Percentiles rank a stretch among this genome's conserved stretches.
Evolutionary conservation across 1,284 basidiomycete species (phyloP).

Genomic region (Mycena sp.): DNA sequence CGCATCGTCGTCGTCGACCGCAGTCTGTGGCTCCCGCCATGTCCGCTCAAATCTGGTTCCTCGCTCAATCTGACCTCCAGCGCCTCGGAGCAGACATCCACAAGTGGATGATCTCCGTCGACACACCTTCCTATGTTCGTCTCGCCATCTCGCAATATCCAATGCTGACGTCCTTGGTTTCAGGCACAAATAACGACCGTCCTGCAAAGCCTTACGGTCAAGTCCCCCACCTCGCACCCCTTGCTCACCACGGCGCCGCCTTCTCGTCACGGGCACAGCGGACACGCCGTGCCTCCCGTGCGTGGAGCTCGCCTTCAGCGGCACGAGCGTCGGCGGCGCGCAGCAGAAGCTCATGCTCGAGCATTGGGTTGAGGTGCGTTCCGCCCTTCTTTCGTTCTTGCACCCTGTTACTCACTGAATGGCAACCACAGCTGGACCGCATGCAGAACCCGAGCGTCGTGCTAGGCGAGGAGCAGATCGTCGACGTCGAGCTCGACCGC

Average conservation of each 20-base stretch:
- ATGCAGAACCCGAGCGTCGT: constrained; percentile 56
- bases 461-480: constrained; percentile 73
- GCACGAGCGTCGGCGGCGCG: constrained; percentile 29
- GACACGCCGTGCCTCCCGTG: constrained; percentile 62
- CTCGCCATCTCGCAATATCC: neutral
- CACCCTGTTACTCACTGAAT: neutral
- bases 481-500: constrained; percentile 77
- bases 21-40: constrained; percentile 66
- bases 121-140: constrained; percentile 77
- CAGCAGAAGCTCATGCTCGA: constrained; percentile 57
- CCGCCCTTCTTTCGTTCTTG: neutral
- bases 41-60: constrained; percentile 46
- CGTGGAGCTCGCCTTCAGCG: constrained; percentile 61
- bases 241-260: constrained; percentile 58
- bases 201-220: constrained; percentile 59
- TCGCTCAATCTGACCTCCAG: constrained; percentile 25
- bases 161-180: constrained; percentile 20
- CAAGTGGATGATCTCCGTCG: constrained; percentile 76
- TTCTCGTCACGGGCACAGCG: constrained; percentile 63
- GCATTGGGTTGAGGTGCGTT: constrained; percentile 77
- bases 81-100: constrained; percentile 60
- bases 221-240: constrained; percentile 39
- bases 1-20: constrained; percentile 70
- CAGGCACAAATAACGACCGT: constrained; percentile 65
- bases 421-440: constrained; percentile 62